Conservation (phyloP, 208 protist genomes). For the Tritrichomonas foetus region DNA sequence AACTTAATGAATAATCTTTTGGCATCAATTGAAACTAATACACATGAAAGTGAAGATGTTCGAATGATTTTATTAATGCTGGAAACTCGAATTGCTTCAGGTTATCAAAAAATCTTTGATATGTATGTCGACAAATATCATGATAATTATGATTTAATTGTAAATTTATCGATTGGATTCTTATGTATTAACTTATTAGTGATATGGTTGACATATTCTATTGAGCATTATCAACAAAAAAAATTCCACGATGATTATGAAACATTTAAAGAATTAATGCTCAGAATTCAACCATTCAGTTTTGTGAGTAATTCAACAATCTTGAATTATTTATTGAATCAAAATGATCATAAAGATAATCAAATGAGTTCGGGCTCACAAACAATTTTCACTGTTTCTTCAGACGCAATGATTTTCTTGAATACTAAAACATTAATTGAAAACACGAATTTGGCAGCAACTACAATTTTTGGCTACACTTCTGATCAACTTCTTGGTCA, state of each 20-base stretch:
- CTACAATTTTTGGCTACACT: background rate
- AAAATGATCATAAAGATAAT: background rate
- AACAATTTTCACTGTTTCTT: background rate
- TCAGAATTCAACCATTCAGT: background rate
- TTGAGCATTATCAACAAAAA: background rate
- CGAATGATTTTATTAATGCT: background rate
- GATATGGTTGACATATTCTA: background rate
- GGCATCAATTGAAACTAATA: too few species aligned
- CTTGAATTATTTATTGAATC: too few species aligned
- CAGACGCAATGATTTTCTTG: background rate
- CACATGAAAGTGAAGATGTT: too few species aligned
- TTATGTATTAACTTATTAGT: background rate
- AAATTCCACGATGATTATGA: background rate
- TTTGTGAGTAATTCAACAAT: background rate
- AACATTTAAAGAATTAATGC: background rate
- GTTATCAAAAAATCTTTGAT: background rate
- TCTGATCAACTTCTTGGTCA: background rate
- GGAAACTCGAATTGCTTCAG: background rate
- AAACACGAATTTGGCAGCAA: background rate
- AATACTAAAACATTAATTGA: background rate
- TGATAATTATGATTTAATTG: background rate
- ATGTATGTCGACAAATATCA: background rate
- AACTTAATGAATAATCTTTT: background rate
- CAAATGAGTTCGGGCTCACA: background rate
- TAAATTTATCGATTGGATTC: background rate